Percentiles rank a stretch among this genome's conserved stretches.
Conservation (phyloP, 768 basidiomycete species). For the Pholiota conissans region DNA sequence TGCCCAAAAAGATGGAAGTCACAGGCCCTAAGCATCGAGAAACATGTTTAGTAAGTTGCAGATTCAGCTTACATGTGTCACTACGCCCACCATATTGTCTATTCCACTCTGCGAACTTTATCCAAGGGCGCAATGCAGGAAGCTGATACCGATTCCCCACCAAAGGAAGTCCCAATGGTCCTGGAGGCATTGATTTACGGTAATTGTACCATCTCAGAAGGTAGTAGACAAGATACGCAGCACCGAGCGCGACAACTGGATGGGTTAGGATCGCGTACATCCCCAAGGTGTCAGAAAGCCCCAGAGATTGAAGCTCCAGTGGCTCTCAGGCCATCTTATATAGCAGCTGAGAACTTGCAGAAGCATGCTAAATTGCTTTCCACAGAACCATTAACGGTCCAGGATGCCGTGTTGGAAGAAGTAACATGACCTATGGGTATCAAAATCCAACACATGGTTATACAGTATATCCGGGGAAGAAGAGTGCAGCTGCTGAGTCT, state of each 20-base stretch:
- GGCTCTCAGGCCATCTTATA: background rate
- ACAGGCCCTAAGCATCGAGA: slow-evolving; percentile 32
- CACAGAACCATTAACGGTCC: too few relatives aligned
- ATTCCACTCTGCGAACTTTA: slow-evolving; percentile 48
- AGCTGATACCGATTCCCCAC: slow-evolving; percentile 48
- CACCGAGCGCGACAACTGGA: slow-evolving; percentile 4
- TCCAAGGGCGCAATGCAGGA: slow-evolving; percentile 46
- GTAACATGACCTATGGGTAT: background rate
- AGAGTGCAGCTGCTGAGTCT: too few relatives aligned
- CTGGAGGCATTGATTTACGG: slow-evolving; percentile 43
- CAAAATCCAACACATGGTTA: background rate
- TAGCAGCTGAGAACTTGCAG: background rate
- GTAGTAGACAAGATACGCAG: slow-evolving; percentile 21
- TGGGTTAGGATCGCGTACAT: slow-evolving; percentile 2
- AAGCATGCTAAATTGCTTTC: background rate
- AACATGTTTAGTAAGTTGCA: too few relatives aligned
- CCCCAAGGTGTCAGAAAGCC: background rate
- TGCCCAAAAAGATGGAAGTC: slow-evolving; percentile 40
- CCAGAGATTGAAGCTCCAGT: background rate
- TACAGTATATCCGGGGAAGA: background rate
- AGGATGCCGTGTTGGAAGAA: background rate
- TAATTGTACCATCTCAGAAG: slow-evolving; percentile 28
- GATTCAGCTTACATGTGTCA: too few relatives aligned
- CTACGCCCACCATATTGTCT: slow-evolving; percentile 37
- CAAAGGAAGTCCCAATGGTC: slow-evolving; percentile 42